Conservation (phyloP, 2,329 filamentous ascomycete species). For the Alternaria viburni region DNA sequence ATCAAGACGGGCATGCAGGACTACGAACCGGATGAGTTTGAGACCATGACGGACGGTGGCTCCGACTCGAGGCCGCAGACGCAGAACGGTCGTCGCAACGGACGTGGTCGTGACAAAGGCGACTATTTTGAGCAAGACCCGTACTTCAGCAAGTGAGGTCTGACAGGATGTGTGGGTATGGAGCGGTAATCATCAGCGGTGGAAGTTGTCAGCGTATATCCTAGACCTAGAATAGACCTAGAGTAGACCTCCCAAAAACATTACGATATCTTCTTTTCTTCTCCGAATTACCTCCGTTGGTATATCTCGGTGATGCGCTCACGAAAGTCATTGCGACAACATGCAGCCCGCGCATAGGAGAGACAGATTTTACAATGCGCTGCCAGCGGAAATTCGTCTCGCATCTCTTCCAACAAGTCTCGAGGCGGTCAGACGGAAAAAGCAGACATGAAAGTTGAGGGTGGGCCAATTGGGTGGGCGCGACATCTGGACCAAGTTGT, state of each 20-base stretch:
- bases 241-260: conserved; percentile 5
- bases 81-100: conserved; percentile 31
- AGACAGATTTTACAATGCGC: neutral
- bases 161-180: neutral
- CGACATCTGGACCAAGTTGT: conserved; percentile 7
- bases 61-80: conserved; percentile 30
- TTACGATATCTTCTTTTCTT: neutral
- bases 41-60: conserved; percentile 60
- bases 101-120: conserved; percentile 20
- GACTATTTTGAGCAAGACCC: conserved; percentile 42
- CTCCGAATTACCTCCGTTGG: neutral
- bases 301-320: neutral
- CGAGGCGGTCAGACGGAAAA: neutral
- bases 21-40: conserved; percentile 67
- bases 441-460: neutral
- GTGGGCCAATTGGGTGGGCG: neutral
- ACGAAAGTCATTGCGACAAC: neutral
- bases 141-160: conserved; percentile 31
- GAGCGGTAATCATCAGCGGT: conserved; percentile 1
- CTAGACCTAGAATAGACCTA: conserved; percentile 34
- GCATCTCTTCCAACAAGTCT: neutral
- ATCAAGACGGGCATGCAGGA: conserved; percentile 67
- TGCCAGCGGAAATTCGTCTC: neutral
- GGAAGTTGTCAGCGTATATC: conserved; percentile 16
- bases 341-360: neutral